Evolutionary conservation across 768 basidiomycete genomes (phyloP), one percentile per base, ranked within the genome.

Genomic region (Kwoniella newhampshirensis): DNA sequence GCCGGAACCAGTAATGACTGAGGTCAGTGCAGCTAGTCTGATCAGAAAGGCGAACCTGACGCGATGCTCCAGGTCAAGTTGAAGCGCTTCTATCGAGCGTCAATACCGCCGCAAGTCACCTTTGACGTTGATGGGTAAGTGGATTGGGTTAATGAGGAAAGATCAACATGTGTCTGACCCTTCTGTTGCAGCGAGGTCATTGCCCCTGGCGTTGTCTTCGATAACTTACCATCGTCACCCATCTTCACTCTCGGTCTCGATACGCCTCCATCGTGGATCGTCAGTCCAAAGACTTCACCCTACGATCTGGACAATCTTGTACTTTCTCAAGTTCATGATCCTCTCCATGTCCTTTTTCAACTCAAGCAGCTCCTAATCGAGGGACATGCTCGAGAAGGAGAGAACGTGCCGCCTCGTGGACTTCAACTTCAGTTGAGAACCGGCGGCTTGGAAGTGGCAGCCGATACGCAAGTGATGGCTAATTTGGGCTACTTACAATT

Each of bases 281-380:
- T 91, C 25, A 86, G 90, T 11, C 96, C 94, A 0, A 84, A 85
- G 12, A 85, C 90, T 68, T 87, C 93, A 0, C 80, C 86, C 1
- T 89, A 96, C 64, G 94, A 99, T 73, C 83, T 98, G 25, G 94
- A 99, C 78, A 99, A 99, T 75, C 87, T 99, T 56, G 88, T 92
- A 42, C 83, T 98, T 6, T 83, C 88, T 40, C 88, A 89, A 0
- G 77, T 88, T 43, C 52, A 57, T 18, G 49, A 64, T 1, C 68
- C 74, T 8, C 53, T 75, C 13, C 64, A 74, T 40, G 62, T 76
- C 26, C 55, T 57, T 11, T 96, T 92, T 78, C 85, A 86, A 48
- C 85, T 98, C 5, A 91, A 97, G 67, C 87, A 91, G 63, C 82
- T 99, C 20, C 85, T 98, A 46, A 82, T 97, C 41, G 94, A 97